Conservation (phyloP, 768 basidiomycete species). For the Boletellus ananiceps region DNA sequence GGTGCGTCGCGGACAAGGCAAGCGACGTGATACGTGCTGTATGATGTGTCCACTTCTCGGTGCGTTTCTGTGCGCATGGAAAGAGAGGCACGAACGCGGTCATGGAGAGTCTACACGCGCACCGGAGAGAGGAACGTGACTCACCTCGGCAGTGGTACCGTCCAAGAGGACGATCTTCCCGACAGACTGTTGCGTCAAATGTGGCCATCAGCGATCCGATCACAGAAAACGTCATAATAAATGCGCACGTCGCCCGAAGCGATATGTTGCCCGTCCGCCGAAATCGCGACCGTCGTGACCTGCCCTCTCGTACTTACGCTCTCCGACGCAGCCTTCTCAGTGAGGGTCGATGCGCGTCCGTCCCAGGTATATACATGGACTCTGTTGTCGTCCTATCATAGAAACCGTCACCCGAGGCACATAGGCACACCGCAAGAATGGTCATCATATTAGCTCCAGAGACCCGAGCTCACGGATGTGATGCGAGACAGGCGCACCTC, state of each 20-base stretch:
- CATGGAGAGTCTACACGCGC: too few species aligned
- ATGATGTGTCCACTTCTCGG: slow-evolving; percentile 84
- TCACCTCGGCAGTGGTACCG: slow-evolving; percentile 53
- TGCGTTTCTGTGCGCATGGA: slow-evolving; percentile 44
- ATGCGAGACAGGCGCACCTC: slow-evolving; percentile 45
- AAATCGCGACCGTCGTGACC: slow-evolving; percentile 74
- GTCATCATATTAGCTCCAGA: background rate
- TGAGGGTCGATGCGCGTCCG: slow-evolving; percentile 46
- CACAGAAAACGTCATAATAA: background rate
- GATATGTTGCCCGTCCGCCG: slow-evolving; percentile 67
- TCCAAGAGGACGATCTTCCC: slow-evolving; percentile 82
- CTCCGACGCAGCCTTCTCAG: slow-evolving; percentile 53
- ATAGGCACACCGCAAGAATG: background rate
- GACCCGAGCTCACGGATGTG: background rate
- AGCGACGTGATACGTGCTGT: slow-evolving; percentile 76
- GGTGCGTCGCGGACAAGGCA: slow-evolving; percentile 42
- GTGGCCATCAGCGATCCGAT: background rate
- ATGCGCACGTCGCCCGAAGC: slow-evolving; percentile 80
- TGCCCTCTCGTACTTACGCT: slow-evolving; percentile 55
- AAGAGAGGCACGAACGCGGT: too few species aligned
- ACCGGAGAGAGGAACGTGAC: too few species aligned
- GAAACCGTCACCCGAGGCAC: background rate
- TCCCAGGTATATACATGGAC: slow-evolving; percentile 72
- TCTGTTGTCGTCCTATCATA: slow-evolving; percentile 58
- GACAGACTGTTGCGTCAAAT: slow-evolving; percentile 46